A percentile compares a stretch with the other conserved stretches of the same genome.
Conservation (phyloP, 371 early-diverging fungal species). For the Rhizomucor miehei region DNA sequence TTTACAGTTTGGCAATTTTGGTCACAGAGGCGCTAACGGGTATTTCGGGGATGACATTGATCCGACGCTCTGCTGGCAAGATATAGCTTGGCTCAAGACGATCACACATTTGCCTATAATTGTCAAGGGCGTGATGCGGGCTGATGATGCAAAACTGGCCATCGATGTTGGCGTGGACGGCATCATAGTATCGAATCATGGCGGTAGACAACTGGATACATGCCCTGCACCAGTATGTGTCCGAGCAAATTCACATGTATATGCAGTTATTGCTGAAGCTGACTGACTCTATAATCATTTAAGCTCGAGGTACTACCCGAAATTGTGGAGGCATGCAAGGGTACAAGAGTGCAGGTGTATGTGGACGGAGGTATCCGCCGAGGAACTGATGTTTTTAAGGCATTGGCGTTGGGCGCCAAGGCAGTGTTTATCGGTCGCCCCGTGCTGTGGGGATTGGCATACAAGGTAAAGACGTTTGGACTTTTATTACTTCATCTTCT, state of each 20-base stretch:
- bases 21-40: conserved; percentile 1
- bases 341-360: conserved; percentile 55
- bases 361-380: conserved; percentile 71
- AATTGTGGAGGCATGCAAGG: conserved; percentile 52
- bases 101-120: conserved; percentile 66
- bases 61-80: conserved; percentile 61
- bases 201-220: conserved; percentile 75
- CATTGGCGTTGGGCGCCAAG: conserved; percentile 68
- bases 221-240: conserved; percentile 44
- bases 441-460: conserved; percentile 50
- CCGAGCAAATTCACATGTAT: neutral
- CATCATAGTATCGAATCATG: conserved; percentile 78
- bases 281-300: too few relatives aligned
- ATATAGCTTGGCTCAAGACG: conserved; percentile 62
- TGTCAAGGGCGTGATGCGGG: conserved; percentile 69
- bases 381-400: conserved; percentile 69
- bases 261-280: too few relatives aligned
- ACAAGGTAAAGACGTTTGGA: conserved; percentile 18
- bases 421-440: conserved; percentile 76
- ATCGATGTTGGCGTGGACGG: conserved; percentile 57
- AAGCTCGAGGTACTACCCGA: conserved; percentile 57
- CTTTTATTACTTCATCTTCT: too few relatives aligned
- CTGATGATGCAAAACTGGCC: conserved; percentile 70
- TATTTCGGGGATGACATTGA: conserved; percentile 23
- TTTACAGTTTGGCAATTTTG: conserved; percentile 8